phyloP scores from a whole-genome alignment of 23 red algal genomes.

The Gracilaria gracilis region DNA sequence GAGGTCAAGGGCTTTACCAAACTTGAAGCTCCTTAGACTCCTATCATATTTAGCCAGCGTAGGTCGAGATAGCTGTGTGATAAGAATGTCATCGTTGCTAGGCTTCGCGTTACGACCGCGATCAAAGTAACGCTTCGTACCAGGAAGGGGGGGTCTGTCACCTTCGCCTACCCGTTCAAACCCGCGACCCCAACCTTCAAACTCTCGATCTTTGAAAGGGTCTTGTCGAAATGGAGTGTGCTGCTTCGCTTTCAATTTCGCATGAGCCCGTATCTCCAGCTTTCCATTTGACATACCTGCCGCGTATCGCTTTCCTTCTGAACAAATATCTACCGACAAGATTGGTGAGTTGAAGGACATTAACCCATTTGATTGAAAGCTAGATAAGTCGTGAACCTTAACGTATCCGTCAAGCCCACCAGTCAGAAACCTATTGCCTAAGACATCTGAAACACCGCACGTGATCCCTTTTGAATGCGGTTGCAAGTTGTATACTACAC shows the following conservation, averaged over 20 bases:
- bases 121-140: conserved; percentile 55
- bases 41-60: conserved; percentile 63
- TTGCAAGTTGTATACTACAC: conserved; percentile 41
- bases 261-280: conserved; percentile 51
- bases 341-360: conserved; percentile 65
- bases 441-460: conserved; percentile 40
- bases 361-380: conserved; percentile 52
- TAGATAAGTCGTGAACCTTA: conserved; percentile 81
- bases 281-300: conserved; percentile 82
- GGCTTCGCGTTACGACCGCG: conserved; percentile 65
- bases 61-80: neutral
- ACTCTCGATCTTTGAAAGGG: conserved; percentile 46
- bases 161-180: conserved; percentile 44
- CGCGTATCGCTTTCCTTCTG: conserved; percentile 74
- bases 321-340: conserved; percentile 60
- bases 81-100: conserved; percentile 35
- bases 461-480: conserved; percentile 89
- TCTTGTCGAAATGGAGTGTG: conserved; percentile 26
- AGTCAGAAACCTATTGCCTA: conserved; percentile 64
- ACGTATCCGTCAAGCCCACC: conserved; percentile 85
- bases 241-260: neutral
- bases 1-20: conserved; percentile 72
- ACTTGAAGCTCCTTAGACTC: conserved; percentile 69
- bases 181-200: conserved; percentile 71
- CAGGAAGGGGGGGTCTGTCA: neutral